Conservation (phyloP, 148 eudicot species). For the Drosera capensis region DNA sequence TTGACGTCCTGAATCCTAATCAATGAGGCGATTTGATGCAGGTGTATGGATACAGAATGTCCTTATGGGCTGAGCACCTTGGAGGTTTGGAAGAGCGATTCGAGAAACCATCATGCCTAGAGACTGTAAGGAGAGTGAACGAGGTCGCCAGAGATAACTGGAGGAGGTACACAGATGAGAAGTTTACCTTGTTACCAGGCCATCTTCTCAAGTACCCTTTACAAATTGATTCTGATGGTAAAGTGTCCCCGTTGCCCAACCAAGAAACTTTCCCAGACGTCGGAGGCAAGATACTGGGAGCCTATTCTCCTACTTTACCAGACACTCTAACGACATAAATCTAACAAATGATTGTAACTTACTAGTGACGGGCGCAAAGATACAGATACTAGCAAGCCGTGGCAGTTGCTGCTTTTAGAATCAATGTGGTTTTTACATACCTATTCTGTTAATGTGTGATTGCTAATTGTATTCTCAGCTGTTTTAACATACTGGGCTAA, state of each 20-base stretch:
- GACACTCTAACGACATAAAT: slow-evolving; percentile 39
- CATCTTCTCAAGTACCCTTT: slow-evolving; percentile 57
- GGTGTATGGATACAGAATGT: slow-evolving; percentile 55
- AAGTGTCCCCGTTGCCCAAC: slow-evolving; percentile 31
- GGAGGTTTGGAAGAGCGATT: slow-evolving; percentile 29
- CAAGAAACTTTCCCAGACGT: slow-evolving; percentile 48
- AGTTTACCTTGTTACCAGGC: slow-evolving; percentile 30
- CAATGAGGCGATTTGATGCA: no score
- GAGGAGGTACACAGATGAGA: slow-evolving; percentile 29
- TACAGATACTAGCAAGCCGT: not conserved
- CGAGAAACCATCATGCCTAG: slow-evolving; percentile 32
- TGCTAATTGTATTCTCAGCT: not conserved
- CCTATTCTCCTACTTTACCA: slow-evolving; percentile 30
- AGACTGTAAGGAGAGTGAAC: slow-evolving; percentile 52
- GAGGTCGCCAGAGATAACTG: slow-evolving; percentile 46
- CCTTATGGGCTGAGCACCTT: slow-evolving; percentile 61
- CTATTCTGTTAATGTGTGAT: not conserved
- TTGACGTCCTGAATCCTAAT: no score
- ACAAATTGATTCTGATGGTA: slow-evolving; percentile 38
- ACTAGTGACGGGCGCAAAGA: not conserved
- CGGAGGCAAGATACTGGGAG: slow-evolving; percentile 49
- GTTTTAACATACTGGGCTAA: no score
- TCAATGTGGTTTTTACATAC: no score
- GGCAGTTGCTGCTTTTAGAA: not conserved
- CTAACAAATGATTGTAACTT: not conserved